Conservation (phyloP, 2,329 filamentous ascomycete genomes). For the Westerdykella aurantiaca region DNA sequence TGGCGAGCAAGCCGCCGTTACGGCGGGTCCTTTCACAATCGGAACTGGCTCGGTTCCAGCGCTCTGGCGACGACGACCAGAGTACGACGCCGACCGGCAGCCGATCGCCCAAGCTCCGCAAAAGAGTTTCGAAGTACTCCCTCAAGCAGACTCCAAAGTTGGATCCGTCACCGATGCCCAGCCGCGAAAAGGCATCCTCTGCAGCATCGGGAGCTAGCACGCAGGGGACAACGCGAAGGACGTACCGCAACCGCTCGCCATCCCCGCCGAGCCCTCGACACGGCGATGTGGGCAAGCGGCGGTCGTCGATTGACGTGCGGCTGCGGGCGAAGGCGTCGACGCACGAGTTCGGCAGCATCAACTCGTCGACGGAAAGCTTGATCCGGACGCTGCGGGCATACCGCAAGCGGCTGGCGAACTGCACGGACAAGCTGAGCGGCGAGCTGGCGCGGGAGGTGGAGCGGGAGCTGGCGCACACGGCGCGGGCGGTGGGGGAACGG, state of each 20-base stretch:
- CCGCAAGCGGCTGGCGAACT: constrained; percentile 51
- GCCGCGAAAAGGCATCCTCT: constrained; percentile 16
- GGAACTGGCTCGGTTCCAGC: constrained; percentile 74
- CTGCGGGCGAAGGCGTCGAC: constrained; percentile 40
- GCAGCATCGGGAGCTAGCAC: constrained; percentile 9
- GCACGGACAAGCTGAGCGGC: constrained; percentile 41
- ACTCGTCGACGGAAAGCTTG: constrained; percentile 49
- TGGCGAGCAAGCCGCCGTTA: constrained; percentile 60
- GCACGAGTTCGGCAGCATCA: constrained; percentile 32
- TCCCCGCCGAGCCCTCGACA: constrained; percentile 38
- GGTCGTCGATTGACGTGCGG: constrained; percentile 48
- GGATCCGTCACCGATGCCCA: constrained; percentile 37
- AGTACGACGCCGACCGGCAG: constrained; percentile 35
- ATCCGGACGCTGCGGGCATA: constrained; percentile 54
- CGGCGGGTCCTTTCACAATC: constrained; percentile 80
- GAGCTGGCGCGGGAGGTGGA: constrained; percentile 52
- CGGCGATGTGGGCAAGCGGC: constrained; percentile 36
- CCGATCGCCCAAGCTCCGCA: constrained; percentile 48
- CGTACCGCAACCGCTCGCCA: constrained; percentile 36
- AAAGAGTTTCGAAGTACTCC: constrained; percentile 50
- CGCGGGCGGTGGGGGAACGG: constrained; percentile 41
- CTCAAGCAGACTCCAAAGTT: constrained; percentile 43
- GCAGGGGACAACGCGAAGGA: constrained; percentile 20
- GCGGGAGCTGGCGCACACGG: constrained; percentile 49
- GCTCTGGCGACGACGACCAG: constrained; percentile 41